Conservation (phyloP, 2,329 filamentous ascomycete genomes). For the Cadophora luteo-olivacea region DNA sequence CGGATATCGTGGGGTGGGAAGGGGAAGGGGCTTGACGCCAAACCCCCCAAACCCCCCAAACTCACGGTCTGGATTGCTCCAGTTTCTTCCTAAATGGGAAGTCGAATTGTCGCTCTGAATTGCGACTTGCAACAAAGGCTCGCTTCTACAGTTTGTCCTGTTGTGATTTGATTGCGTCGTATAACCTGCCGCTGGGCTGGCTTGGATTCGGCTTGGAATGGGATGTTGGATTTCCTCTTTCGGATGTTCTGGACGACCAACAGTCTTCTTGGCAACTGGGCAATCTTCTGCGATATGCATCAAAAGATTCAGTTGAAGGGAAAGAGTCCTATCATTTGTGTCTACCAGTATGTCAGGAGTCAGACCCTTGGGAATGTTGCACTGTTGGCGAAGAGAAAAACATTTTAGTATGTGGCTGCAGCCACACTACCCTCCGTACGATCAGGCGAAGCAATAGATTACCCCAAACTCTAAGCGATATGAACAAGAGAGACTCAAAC, state of each 20-base stretch:
- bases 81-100: constrained; percentile 20
- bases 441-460: constrained; percentile 2
- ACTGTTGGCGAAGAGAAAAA: too few species aligned
- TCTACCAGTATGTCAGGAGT: neutral
- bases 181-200: constrained; percentile 5
- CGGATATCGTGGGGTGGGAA: neutral
- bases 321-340: neutral
- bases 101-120: constrained; percentile 16
- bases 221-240: constrained; percentile 18
- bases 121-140: constrained; percentile 25
- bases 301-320: neutral
- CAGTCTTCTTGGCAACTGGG: constrained; percentile 20
- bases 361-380: neutral
- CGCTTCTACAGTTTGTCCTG: neutral
- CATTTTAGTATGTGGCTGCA: neutral
- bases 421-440: constrained; percentile 1
- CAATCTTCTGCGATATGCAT: constrained; percentile 14
- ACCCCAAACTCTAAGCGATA: neutral
- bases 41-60: constrained; percentile 2
- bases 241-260: constrained; percentile 14
- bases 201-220: constrained; percentile 19
- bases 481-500: neutral
- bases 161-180: constrained; percentile 4
- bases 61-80: constrained; percentile 20
- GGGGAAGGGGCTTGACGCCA: constrained; percentile 1